phyloP scores from a whole-genome alignment of 257 asterid genomes.

The Rauvolfia tetraphylla region DNA sequence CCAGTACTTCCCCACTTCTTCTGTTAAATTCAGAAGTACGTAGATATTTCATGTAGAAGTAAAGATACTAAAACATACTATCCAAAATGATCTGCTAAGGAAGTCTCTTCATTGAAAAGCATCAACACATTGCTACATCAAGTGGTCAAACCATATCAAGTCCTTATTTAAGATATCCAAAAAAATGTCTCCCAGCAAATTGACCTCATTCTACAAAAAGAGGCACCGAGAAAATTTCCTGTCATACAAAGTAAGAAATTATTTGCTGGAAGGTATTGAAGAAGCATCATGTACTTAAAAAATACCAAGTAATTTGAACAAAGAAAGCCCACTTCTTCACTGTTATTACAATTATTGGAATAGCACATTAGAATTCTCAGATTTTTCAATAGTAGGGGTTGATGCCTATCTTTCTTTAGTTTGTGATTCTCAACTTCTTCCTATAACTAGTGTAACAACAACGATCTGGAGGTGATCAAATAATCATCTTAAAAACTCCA shows the following conservation, averaged over 20 bases:
- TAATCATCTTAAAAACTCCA: not conserved
- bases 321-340: not conserved
- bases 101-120: not conserved
- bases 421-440: not conserved
- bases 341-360: not conserved
- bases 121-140: not conserved
- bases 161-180: not conserved
- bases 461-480: not conserved
- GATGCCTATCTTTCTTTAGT: not conserved
- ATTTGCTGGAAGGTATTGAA: not conserved
- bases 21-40: not conserved
- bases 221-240: not conserved
- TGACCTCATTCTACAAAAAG: not conserved
- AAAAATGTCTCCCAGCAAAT: not conserved
- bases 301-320: not conserved
- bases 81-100: not conserved
- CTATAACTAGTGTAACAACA: not conserved
- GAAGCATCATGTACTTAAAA: not conserved
- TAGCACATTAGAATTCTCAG: not conserved
- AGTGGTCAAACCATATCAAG: not conserved
- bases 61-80: not conserved
- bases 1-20: not conserved
- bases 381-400: not conserved
- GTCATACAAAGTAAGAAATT: not conserved
- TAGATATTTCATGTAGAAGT: not conserved